phyloP scores from a whole-genome alignment of 164 flowering plant genomes.

The Buxus sempervirens region DNA sequence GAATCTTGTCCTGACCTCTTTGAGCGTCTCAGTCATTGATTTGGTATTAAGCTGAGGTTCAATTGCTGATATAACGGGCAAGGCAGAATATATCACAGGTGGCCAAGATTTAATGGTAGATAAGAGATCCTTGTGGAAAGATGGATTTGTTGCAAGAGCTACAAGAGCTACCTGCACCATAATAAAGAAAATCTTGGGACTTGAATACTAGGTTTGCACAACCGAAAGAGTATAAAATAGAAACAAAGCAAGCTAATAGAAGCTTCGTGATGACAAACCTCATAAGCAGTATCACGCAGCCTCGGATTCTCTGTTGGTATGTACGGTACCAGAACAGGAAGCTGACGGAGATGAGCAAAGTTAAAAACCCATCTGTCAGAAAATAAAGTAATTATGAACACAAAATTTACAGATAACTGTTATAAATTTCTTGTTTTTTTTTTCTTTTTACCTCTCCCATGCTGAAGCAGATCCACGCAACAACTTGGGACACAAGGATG shows the following conservation, averaged over 20 bases:
- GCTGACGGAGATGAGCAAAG: constrained; percentile 98
- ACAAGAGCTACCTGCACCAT: constrained; percentile 80
- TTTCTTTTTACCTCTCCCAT: constrained; percentile 86
- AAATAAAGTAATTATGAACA: constrained; percentile 8
- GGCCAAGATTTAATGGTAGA: constrained; percentile 93
- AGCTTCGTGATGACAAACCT: constrained; percentile 44
- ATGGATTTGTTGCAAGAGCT: constrained; percentile 84
- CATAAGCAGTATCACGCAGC: constrained; percentile 91
- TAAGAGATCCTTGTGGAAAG: constrained; percentile 80
- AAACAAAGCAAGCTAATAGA: constrained; percentile 4
- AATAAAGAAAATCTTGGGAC: constrained; percentile 7
- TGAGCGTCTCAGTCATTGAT: constrained; percentile 83
- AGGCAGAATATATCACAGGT: constrained; percentile 68
- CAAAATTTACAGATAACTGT: not conserved
- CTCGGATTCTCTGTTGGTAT: constrained; percentile 89
- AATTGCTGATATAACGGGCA: constrained; percentile 84
- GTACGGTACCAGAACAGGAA: constrained; percentile 85
- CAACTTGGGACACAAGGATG: constrained; percentile 92
- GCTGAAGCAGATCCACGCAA: constrained; percentile 92
- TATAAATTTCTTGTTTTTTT: too few species aligned
- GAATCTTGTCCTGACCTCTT: constrained; percentile 52
- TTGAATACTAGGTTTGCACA: not conserved
- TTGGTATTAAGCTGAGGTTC: constrained; percentile 92
- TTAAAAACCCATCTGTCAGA: constrained; percentile 90
- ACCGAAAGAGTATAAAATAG: not conserved